phyloP scores from a whole-genome alignment of 257 asterid species.

The Mitragyna speciosa region DNA sequence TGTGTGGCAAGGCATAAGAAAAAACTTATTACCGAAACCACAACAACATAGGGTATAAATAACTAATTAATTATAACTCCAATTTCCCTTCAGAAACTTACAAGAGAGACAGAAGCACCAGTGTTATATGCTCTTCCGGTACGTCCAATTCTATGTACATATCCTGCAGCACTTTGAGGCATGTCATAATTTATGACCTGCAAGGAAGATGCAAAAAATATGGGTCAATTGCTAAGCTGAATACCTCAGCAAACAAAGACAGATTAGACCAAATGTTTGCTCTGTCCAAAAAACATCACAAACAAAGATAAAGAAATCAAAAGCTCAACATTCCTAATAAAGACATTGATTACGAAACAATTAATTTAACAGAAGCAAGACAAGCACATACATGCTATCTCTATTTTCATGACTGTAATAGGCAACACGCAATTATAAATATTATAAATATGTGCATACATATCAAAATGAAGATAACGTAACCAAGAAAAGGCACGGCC shows the following conservation, averaged over 20 bases:
- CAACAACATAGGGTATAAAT: neutral
- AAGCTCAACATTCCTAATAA: neutral
- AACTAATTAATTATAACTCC: neutral
- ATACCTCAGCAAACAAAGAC: neutral
- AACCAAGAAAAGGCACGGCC: neutral
- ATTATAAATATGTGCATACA: neutral
- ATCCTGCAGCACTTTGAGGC: constrained; percentile 83
- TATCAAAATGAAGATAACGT: neutral
- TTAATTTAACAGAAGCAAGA: neutral
- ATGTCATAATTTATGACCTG: constrained; percentile 91
- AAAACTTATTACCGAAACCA: neutral
- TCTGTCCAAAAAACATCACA: neutral
- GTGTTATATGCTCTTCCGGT: constrained; percentile 94
- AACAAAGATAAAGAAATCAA: neutral
- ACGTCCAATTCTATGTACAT: constrained; percentile 97
- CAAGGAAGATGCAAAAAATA: constrained; percentile 11
- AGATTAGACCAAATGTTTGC: neutral
- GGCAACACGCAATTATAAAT: neutral
- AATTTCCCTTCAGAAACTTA: constrained; percentile 38
- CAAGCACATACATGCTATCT: neutral
- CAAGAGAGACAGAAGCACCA: constrained; percentile 96
- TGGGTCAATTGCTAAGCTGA: neutral
- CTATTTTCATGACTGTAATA: neutral
- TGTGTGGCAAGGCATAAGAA: no score
- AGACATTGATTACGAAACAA: neutral